Percentiles rank a stretch among this genome's conserved stretches.
Evolutionary conservation across 1,284 basidiomycete genomes (phyloP).

Genomic region (Microstroma glucosiphilum): DNA sequence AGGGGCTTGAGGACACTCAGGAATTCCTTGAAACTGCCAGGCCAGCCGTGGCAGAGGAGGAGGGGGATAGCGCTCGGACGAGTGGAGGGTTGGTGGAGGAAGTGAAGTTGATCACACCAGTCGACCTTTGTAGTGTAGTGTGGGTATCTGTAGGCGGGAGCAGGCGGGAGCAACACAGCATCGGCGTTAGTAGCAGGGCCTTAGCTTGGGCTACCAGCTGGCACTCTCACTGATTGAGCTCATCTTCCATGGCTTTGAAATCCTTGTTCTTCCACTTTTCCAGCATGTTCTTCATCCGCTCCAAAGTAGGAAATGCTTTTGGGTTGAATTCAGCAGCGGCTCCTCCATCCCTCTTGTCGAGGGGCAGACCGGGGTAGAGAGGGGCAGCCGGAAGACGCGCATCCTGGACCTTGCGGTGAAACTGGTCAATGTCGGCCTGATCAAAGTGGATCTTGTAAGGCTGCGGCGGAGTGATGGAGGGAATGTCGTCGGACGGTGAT

Average conservation of each 20-base stretch:
- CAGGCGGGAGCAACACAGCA: conserved; percentile 17
- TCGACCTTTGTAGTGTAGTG: conserved; percentile 32
- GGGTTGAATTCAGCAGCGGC: background rate
- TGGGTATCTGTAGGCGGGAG: conserved; percentile 26
- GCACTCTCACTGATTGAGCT: background rate
- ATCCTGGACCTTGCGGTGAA: conserved; percentile 30
- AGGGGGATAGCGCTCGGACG: conserved; percentile 29
- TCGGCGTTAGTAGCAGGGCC: no score
- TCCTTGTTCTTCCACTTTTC: conserved; percentile 20
- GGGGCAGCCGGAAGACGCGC: conserved; percentile 21
- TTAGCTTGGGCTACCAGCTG: no score
- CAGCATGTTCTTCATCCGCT: background rate
- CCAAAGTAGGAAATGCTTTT: background rate
- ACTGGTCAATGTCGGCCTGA: conserved; percentile 24
- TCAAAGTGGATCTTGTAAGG: conserved; percentile 21
- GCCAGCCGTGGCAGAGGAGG: conserved; percentile 36
- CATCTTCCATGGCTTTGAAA: conserved; percentile 15
- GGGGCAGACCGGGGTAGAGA: conserved; percentile 20
- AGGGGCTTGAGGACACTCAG: conserved; percentile 2
- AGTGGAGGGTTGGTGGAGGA: conserved; percentile 22
- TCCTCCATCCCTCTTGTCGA: background rate
- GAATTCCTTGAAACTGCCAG: conserved; percentile 19
- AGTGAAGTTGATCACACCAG: conserved; percentile 29
- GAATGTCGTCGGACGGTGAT: conserved; percentile 4
- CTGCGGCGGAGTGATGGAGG: background rate